These are phyloP conservation scores for Dipteronia dyeriana DNA, from an alignment of 345 rosid species.

Conservation along the genomic window DNA sequence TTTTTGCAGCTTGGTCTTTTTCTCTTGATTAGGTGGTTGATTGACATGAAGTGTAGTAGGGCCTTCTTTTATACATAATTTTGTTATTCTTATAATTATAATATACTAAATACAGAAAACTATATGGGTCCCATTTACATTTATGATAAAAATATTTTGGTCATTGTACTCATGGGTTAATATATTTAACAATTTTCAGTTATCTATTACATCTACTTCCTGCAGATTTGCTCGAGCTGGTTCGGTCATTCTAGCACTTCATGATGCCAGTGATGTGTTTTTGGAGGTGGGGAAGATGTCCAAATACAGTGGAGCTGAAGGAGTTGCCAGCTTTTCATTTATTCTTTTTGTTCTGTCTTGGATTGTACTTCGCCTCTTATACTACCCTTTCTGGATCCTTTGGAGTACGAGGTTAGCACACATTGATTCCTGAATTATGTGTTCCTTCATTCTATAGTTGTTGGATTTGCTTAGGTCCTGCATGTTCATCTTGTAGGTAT, in stretches of 20 bases:
- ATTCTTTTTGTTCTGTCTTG: slow-evolving; percentile 84
- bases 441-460: background rate
- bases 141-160: background rate
- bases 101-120: background rate
- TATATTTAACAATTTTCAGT: slow-evolving; percentile 2
- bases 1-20: slow-evolving; percentile 4
- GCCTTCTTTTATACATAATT: background rate
- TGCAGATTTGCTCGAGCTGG: slow-evolving; percentile 92
- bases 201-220: slow-evolving; percentile 9
- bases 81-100: background rate
- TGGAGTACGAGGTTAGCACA: slow-evolving; percentile 95
- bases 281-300: slow-evolving; percentile 98
- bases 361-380: slow-evolving; percentile 84
- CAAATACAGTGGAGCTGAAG: slow-evolving; percentile 84
- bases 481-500: background rate
- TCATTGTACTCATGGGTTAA: background rate
- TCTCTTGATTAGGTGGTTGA: slow-evolving; percentile 6
- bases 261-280: slow-evolving; percentile 93
- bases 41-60: background rate
- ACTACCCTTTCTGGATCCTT: slow-evolving; percentile 94
- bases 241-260: slow-evolving; percentile 89
- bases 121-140: background rate
- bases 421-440: slow-evolving; percentile 8
- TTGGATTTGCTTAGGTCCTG: background rate
- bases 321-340: slow-evolving; percentile 70